Evolutionary conservation across 352 stramenopile genomes (phyloP).

Genomic region (Phytopythium boreale): DNA sequence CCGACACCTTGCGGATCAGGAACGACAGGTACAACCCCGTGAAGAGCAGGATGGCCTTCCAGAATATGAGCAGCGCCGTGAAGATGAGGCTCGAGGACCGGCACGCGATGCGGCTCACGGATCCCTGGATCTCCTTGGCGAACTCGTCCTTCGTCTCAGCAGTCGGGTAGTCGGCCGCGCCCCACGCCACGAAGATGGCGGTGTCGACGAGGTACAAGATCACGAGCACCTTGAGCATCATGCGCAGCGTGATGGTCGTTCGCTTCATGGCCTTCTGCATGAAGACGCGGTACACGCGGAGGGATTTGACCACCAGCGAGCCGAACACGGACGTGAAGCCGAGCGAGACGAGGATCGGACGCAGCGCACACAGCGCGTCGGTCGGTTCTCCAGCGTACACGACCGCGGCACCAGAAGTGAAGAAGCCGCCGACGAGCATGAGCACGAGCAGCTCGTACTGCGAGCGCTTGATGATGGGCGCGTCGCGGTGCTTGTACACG

Average conservation of each 20-base stretch:
- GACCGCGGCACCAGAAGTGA: slow-evolving; percentile 26
- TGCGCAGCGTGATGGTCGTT: slow-evolving; percentile 26
- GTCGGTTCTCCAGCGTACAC: slow-evolving; percentile 30
- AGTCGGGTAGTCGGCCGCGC: slow-evolving; percentile 25
- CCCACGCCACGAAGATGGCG: slow-evolving; percentile 37
- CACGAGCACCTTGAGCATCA: slow-evolving; percentile 38
- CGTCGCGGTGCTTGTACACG: slow-evolving; percentile 28
- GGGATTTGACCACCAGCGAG: slow-evolving; percentile 40
- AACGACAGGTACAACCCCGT: slow-evolving; percentile 46
- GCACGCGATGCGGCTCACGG: slow-evolving; percentile 26
- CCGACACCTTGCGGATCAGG: slow-evolving; percentile 59
- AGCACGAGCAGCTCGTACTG: slow-evolving; percentile 43
- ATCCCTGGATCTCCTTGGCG: slow-evolving; percentile 21
- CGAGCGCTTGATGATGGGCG: slow-evolving; percentile 39
- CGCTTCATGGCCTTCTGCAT: slow-evolving; percentile 39
- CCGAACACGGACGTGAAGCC: slow-evolving; percentile 49
- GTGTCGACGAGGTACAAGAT: slow-evolving; percentile 34
- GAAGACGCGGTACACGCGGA: slow-evolving; percentile 62
- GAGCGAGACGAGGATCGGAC: slow-evolving; percentile 29
- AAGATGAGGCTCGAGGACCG: slow-evolving; percentile 50
- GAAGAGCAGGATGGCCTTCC: slow-evolving; percentile 49
- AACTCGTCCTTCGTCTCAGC: slow-evolving; percentile 17
- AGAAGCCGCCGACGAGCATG: slow-evolving; percentile 37
- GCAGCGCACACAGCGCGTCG: slow-evolving; percentile 21
- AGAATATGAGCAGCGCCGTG: slow-evolving; percentile 45